Evolutionary conservation across 2,329 filamentous ascomycete genomes (phyloP), one percentile per base, ranked within the genome.

Genomic region (Xylaria sp.): DNA sequence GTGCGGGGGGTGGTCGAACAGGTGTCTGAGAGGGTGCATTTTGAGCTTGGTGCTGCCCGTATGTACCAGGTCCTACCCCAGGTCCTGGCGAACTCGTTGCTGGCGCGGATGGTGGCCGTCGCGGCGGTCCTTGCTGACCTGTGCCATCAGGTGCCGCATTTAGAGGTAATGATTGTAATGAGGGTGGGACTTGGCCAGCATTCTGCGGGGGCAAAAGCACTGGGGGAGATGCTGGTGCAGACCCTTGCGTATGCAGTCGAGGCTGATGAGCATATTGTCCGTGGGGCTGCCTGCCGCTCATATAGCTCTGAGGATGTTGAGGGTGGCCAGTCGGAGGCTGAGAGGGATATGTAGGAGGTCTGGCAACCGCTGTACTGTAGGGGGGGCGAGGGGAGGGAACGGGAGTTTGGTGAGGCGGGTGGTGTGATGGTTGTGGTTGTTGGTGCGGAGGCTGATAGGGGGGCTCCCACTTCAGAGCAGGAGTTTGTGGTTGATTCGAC

Each of bases 381-480:
- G 68, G 63, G 55, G 63, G 63, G 8, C 67, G 62, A 51, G 70
- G 62, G 39, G 66, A 68, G 8, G 68, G 66, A 11, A 67, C 52
- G 2, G 68, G 63, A 7, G 66, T 66, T 48, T 71, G 66, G 48
- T 76, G 75, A 41, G 56, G 54, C 7, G 58, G 52, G 4, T 61
- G 65, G 29, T 65, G 62, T 39, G 62, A 60, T 50, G 73, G 70
- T 18, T 64, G 63, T 22, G 49, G 50, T 9, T 54, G 51, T 17
- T 60, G 54, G 44, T 63, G 56, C 17, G 54, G 56, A 50, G 71
- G 72, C 49, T 73, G 72, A 54, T 76, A 76, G 4, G 67, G 72
- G 9, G 74, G 72, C 53, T 77, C 73, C 74, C 73, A 76, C 60
- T 74, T 75, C 22, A 74, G 59, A 13, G 70, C 65, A 41, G 73